Conservation (phyloP, 306 rosid species). For the Hippophae tibetana region DNA sequence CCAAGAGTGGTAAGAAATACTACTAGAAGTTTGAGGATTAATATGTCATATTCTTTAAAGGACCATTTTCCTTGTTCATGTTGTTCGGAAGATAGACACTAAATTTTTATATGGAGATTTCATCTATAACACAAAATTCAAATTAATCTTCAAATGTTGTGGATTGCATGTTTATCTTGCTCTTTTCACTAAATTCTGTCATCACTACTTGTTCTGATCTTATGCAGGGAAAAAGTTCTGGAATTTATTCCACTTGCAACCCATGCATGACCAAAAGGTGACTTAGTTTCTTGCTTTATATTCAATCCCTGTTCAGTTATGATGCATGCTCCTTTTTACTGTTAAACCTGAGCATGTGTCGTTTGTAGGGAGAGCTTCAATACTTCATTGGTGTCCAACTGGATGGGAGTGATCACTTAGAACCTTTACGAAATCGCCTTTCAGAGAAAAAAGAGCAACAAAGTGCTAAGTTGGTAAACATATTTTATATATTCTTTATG, state of each 20-base stretch:
- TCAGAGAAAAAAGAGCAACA: constrained; percentile 54
- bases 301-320: constrained; percentile 6
- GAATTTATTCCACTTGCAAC: constrained; percentile 96
- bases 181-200: not conserved
- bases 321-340: constrained; percentile 5
- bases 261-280: constrained; percentile 90
- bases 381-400: constrained; percentile 92
- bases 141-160: not conserved
- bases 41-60: constrained; percentile 1
- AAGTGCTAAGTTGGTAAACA: constrained; percentile 58
- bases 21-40: constrained; percentile 1
- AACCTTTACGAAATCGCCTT: constrained; percentile 52
- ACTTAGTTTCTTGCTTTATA: constrained; percentile 13
- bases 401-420: constrained; percentile 86
- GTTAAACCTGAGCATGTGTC: constrained; percentile 8
- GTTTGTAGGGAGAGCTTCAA: constrained; percentile 82
- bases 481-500: not conserved
- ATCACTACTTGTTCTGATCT: constrained; percentile 15
- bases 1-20: constrained; percentile 67
- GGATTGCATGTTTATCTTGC: constrained; percentile 1
- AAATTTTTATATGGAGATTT: too few relatives aligned
- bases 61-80: not conserved
- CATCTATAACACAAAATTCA: too few relatives aligned
- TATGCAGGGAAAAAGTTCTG: constrained; percentile 77
- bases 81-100: too few relatives aligned